These are phyloP conservation scores for Pseudophaeomoniella oleicola DNA, from an alignment of 2,329 filamentous ascomycete species.

Conservation along the genomic window DNA sequence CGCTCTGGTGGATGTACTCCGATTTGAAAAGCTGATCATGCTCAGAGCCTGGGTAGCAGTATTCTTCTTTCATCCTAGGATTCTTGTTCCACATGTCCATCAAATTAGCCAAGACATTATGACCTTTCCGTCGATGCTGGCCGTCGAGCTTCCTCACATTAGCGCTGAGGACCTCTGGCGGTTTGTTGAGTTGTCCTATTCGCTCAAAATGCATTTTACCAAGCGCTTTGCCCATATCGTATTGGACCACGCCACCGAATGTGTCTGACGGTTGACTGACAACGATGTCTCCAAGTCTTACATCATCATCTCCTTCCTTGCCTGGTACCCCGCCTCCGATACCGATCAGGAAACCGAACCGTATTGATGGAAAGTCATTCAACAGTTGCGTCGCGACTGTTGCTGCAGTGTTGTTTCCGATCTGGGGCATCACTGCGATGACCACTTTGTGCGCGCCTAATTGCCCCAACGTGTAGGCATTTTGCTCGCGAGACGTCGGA, in stretches of 20 bases:
- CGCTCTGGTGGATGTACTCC: conserved; percentile 2
- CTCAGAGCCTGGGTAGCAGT: conserved; percentile 1
- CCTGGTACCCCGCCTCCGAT: conserved; percentile 21
- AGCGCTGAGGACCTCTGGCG: conserved; percentile 6
- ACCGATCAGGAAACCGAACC: conserved; percentile 29
- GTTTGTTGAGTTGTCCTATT: conserved; percentile 6
- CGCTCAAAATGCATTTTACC: conserved; percentile 1
- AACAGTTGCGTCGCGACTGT: conserved; percentile 18
- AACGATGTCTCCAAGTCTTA: conserved; percentile 9
- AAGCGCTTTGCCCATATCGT: conserved; percentile 5
- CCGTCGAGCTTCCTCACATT: conserved; percentile 7
- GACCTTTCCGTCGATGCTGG: too few relatives aligned
- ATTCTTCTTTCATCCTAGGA: conserved; percentile 3
- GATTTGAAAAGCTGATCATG: conserved; percentile 4
- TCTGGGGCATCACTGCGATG: conserved; percentile 16
- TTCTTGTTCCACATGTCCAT: conserved; percentile 1
- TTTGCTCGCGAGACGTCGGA: conserved; percentile 7
- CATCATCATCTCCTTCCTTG: conserved; percentile 12
- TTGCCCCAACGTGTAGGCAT: conserved; percentile 13
- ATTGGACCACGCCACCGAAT: conserved; percentile 5
- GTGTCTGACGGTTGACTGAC: conserved; percentile 4
- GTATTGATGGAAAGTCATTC: conserved; percentile 15
- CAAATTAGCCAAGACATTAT: too few relatives aligned
- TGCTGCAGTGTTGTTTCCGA: conserved; percentile 19
- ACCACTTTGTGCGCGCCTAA: conserved; percentile 19